Percentiles rank a stretch among this genome's conserved stretches.
These are phyloP conservation scores for Crepidotus sp. DNA, from an alignment of 1,284 basidiomycete genomes.

Conservation along the genomic window DNA sequence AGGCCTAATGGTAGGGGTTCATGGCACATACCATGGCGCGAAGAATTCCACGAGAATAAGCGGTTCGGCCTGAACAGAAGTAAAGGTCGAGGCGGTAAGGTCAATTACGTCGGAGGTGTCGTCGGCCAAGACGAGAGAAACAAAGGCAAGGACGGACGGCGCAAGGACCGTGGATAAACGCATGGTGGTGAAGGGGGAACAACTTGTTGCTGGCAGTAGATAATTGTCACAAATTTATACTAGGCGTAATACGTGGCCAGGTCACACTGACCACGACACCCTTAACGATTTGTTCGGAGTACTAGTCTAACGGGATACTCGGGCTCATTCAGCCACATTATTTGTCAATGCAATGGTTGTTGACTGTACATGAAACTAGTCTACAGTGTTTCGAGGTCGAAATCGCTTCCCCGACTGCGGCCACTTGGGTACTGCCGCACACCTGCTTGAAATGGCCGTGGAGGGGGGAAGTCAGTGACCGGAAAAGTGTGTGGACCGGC, in stretches of 20 bases:
- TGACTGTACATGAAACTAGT: not conserved
- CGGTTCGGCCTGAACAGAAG: slow-evolving; percentile 60
- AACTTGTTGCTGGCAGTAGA: too few species aligned
- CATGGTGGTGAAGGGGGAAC: slow-evolving; percentile 35
- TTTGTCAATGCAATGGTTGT: too few species aligned
- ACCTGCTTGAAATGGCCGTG: slow-evolving; percentile 48
- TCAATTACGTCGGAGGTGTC: slow-evolving; percentile 78
- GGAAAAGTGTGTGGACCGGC: slow-evolving; percentile 64
- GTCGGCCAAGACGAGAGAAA: slow-evolving; percentile 46
- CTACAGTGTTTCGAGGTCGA: slow-evolving; percentile 49
- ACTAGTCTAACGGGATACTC: too few species aligned
- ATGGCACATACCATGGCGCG: slow-evolving; percentile 73
- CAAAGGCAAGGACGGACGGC: slow-evolving; percentile 43
- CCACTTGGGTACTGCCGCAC: slow-evolving; percentile 55
- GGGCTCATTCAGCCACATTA: too few species aligned
- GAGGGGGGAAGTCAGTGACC: slow-evolving; percentile 63
- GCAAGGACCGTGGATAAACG: slow-evolving; percentile 49
- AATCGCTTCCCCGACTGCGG: slow-evolving; percentile 54
- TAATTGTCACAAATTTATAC: not conserved
- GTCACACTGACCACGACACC: too few species aligned
- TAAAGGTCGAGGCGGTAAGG: slow-evolving; percentile 68
- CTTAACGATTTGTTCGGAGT: too few species aligned
- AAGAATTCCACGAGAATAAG: slow-evolving; percentile 95
- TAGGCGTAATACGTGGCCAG: too few species aligned
- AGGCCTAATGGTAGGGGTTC: not conserved